Base-by-base conservation (phyloP, 2,329 filamentous ascomycete genomes). In the Aspergillus ruber region DNA sequence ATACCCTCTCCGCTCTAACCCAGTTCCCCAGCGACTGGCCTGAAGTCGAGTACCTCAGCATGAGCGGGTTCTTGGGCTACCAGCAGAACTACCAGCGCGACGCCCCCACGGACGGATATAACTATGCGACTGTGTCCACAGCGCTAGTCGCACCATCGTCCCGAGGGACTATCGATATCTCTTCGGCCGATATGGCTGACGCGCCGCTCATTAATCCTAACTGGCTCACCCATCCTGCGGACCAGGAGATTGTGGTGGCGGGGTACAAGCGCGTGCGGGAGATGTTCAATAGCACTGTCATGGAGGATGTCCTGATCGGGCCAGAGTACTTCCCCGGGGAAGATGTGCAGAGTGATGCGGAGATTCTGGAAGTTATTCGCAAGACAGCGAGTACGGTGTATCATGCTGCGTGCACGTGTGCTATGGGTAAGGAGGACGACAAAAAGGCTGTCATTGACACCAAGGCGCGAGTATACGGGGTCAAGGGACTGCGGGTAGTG, bases 161-260 rank as follows among this genome's bases (percentile, higher is more conserved):
- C 0, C 68, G 70, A 0, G 76, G 76, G 4, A 75, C 62, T 41
- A 59, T 78, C 1, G 71, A 67, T 0, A 64, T 78, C n/a, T 43
- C 45, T 0, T 70, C 66, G 0, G 44, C 56, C n/a, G 59, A 66
- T 12, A 67, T 61, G 0, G 46, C 52, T 0, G 63, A 67, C 17
- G 51, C 52, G 0, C 75, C 75, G 0, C 50, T 69, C 12, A 70
- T 77, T 50, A 64, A 76, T 50, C 72, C 74, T 1, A 71, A 71
- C 51, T 78, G 67, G 64, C 60, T 78, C 1, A 60, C 60, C 1
- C 57, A 67, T 13, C 59, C 62, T 8, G 56, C 64, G 0, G 76
- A 79, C 32, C 50, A 65, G 25, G 68, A 74, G 8, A 59, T 77
- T 1, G 70, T 66, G 3, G 51, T 78, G 9, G 66, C 68, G 0